Base-by-base conservation (phyloP, 768 basidiomycete genomes). In the Kwoniella dendrophila region DNA sequence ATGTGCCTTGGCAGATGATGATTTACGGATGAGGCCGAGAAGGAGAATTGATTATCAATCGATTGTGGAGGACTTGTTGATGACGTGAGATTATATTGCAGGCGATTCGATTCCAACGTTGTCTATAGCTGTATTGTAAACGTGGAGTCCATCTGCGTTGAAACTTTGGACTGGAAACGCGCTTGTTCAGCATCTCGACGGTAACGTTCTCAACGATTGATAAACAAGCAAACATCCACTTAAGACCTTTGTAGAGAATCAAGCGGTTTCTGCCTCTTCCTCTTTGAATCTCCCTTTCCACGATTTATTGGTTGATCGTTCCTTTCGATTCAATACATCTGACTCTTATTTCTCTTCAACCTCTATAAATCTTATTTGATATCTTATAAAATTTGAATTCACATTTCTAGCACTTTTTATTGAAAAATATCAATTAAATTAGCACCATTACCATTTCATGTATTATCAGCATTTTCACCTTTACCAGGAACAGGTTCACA, bases 361-460 rank as follows among this genome's bases (percentile, higher is more conserved):
- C 49, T 14, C 34, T 51, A 32, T 51, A 44, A 18, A 1, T 24
- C 43, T 24, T 22, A 20, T 44, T 14, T 40, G 14, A n/a, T 44
- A 44, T 44, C 24, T n/a, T 24, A 44, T 44, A 44, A 20, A 44
- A 1, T 44, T 44, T 22, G 43, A 44, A n/a, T n/a, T n/a, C n/a
- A n/a, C n/a, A n/a, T n/a, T n/a, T n/a, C n/a, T n/a, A n/a, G n/a
- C n/a, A n/a, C n/a, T n/a, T n/a, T n/a, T n/a, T n/a, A n/a, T n/a
- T n/a, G n/a, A n/a, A n/a, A n/a, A 14, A 49, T 49, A 27, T 49
- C 47, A n/a, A 14, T 24, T 44, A 5, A 24, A 4, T 24, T 30
- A 4, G 10, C 47, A 4, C 47, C 24, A 27, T 24, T 49, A n/a
- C 47, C 47, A 49, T 49, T 49, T 27, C 47, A 49, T 24, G 47